Evolutionary conservation across 495 filamentous ascomycete genomes (phyloP).

Genomic region (Cairneyella variabilis): DNA sequence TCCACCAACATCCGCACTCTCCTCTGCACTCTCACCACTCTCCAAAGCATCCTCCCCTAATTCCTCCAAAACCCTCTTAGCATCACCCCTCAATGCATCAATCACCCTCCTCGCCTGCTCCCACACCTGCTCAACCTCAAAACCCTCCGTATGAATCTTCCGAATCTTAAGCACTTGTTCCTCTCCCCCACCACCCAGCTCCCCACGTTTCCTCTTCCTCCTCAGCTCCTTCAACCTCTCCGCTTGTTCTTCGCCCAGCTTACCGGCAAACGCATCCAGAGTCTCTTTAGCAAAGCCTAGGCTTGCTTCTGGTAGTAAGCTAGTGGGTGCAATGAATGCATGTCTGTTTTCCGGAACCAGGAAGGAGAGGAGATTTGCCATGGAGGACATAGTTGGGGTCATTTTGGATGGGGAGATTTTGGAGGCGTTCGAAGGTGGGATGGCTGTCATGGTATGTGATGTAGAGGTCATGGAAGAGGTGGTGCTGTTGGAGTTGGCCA

Average conservation of each 20-base stretch:
- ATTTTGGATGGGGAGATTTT: conserved; percentile 30
- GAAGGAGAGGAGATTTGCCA: conserved; percentile 9
- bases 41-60: conserved; percentile 29
- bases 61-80: conserved; percentile 45
- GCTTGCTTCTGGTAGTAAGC: conserved; percentile 57
- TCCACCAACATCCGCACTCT: conserved; percentile 15
- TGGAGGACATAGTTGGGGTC: conserved; percentile 7
- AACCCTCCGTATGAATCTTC: conserved; percentile 81
- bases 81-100: conserved; percentile 47
- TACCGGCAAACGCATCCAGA: conserved; percentile 70
- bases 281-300: conserved; percentile 68
- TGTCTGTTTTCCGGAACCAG: conserved; percentile 47
- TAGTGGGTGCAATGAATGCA: conserved; percentile 65
- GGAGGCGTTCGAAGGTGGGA: conserved; percentile 30
- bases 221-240: conserved; percentile 48
- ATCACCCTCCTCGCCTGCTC: conserved; percentile 85
- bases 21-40: conserved; percentile 9
- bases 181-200: conserved; percentile 26
- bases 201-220: conserved; percentile 62
- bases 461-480: conserved; percentile 52
- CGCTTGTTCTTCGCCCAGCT: conserved; percentile 62
- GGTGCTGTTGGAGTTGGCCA: conserved; percentile 44
- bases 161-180: conserved; percentile 59
- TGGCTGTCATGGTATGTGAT: conserved; percentile 48
- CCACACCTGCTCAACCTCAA: conserved; percentile 87